Conservation (phyloP, 129 eudicot genomes). For the Escallonia herrerae region DNA sequence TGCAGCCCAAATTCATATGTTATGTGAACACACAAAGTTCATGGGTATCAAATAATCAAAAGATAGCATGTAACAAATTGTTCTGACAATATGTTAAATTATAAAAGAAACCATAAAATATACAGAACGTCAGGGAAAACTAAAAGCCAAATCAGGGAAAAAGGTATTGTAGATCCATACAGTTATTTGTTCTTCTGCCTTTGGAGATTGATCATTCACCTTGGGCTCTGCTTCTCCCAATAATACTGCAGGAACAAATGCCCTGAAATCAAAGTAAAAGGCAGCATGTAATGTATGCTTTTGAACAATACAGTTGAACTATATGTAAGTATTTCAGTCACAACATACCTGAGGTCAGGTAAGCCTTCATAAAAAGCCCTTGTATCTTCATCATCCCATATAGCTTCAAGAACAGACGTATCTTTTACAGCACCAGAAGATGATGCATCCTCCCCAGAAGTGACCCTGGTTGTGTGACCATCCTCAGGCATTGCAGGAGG, state of each 20-base stretch:
- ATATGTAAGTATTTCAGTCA: conserved; percentile 7
- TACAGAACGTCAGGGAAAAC: neutral
- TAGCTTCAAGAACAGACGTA: conserved; percentile 62
- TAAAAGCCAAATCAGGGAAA: neutral
- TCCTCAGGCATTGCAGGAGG: conserved; percentile 99
- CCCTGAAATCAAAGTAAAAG: conserved; percentile 40
- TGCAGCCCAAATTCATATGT: too few species aligned
- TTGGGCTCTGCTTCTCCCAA: conserved; percentile 85
- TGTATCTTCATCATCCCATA: conserved; percentile 98
- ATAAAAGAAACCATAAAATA: neutral
- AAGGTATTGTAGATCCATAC: conserved; percentile 30
- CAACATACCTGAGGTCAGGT: conserved; percentile 83
- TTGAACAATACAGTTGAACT: neutral
- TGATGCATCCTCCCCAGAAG: conserved; percentile 64
- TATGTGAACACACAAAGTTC: too few species aligned
- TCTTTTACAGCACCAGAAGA: conserved; percentile 77
- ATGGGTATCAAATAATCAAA: too few species aligned
- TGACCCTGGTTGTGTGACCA: conserved; percentile 85
- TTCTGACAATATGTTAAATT: too few species aligned
- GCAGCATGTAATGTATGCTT: conserved; percentile 3
- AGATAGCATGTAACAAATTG: too few species aligned
- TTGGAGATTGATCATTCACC: conserved; percentile 66
- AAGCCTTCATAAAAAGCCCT: conserved; percentile 84
- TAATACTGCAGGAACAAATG: conserved; percentile 94
- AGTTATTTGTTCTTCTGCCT: conserved; percentile 54